Conservation (phyloP, 306 rosid genomes). For the Morella rubra region DNA sequence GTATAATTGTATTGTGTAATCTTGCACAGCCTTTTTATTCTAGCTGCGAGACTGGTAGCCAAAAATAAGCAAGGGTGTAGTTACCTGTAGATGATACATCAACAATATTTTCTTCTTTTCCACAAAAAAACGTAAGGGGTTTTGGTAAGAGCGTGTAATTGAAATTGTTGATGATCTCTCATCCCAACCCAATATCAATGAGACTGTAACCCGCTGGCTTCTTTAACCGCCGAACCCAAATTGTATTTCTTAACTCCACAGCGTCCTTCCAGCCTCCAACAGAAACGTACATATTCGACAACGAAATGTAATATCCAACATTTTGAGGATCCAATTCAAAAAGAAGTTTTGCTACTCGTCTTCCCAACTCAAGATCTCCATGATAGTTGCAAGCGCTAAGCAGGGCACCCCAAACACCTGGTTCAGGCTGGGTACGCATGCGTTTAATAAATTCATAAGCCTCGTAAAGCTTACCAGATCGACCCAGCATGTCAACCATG, state of each 20-base stretch:
- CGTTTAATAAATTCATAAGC: constrained; percentile 45
- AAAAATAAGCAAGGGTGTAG: background rate
- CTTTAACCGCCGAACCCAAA: constrained; percentile 36
- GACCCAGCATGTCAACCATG: constrained; percentile 53
- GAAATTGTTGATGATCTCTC: background rate
- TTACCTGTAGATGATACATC: background rate
- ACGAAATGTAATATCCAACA: constrained; percentile 57
- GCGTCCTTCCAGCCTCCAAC: constrained; percentile 70
- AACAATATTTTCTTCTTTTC: background rate
- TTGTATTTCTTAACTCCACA: constrained; percentile 36
- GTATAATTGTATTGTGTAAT: no score
- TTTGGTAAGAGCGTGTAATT: background rate
- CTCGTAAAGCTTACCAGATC: constrained; percentile 48
- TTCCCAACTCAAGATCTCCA: constrained; percentile 58
- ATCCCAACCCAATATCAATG: constrained; percentile 40
- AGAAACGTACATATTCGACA: constrained; percentile 62
- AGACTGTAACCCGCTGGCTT: constrained; percentile 50
- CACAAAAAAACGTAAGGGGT: background rate
- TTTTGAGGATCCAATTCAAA: constrained; percentile 53
- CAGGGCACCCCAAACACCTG: constrained; percentile 63
- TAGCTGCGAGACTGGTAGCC: background rate
- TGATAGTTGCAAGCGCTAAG: constrained; percentile 57
- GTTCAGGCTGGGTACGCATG: constrained; percentile 24
- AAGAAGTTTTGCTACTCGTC: constrained; percentile 42
- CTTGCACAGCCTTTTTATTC: background rate